A percentile compares a stretch with the other conserved stretches of the same genome.
Conservation (phyloP, 2,329 filamentous ascomycete species). For the Beauveria scarabaeidicola region DNA sequence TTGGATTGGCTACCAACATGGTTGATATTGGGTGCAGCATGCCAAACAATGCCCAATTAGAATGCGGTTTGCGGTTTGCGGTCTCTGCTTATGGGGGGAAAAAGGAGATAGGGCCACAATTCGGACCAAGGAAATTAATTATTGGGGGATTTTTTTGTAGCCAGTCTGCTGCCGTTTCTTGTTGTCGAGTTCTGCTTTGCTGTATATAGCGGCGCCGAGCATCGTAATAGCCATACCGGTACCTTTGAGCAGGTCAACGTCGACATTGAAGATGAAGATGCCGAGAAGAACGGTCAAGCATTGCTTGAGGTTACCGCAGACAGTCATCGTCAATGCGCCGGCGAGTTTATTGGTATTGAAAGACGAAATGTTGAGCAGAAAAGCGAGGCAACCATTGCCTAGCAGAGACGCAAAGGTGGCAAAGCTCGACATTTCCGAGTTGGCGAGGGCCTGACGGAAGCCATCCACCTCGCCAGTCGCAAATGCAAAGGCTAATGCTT, state of each 20-base stretch:
- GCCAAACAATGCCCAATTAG: not conserved
- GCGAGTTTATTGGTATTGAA: conserved; percentile 51
- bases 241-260: conserved; percentile 44
- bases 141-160: conserved; percentile 27
- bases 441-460: conserved; percentile 29
- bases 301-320: conserved; percentile 52
- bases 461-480: conserved; percentile 42
- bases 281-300: conserved; percentile 47
- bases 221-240: conserved; percentile 47
- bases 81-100: not conserved
- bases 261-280: conserved; percentile 43
- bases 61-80: not conserved
- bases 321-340: conserved; percentile 50
- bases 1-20: not conserved
- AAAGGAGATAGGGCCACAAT: not conserved
- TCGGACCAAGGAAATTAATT: not conserved
- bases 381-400: conserved; percentile 46
- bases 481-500: conserved; percentile 44
- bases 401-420: conserved; percentile 33
- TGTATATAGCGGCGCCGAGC: conserved; percentile 48
- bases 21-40: not conserved
- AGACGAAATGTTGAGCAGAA: conserved; percentile 47
- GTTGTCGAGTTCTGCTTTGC: conserved; percentile 46
- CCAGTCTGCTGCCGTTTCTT: conserved; percentile 27
- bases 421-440: conserved; percentile 27